Evolutionary conservation across 2,329 filamentous ascomycete species (phyloP).

Genomic region (Aaosphaeria pasadenensis): DNA sequence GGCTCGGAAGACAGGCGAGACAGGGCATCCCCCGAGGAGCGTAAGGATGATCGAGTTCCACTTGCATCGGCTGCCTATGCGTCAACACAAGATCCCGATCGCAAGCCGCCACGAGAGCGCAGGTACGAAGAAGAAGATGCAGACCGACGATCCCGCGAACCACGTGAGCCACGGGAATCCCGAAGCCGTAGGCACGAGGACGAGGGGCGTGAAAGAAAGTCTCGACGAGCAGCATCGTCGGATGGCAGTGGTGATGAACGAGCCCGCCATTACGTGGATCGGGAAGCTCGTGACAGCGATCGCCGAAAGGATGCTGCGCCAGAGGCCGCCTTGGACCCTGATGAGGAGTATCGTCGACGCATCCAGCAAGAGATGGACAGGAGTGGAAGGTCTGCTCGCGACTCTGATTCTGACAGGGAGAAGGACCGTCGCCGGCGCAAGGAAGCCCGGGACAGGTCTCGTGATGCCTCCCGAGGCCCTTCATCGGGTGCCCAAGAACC

Average conservation of each 20-base stretch:
- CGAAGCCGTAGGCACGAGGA: conserved; percentile 24
- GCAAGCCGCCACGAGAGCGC: conserved; percentile 4
- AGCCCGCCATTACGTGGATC: conserved; percentile 36
- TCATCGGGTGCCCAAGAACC: conserved; percentile 15
- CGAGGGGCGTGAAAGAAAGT: conserved; percentile 24
- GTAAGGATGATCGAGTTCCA: conserved; percentile 10
- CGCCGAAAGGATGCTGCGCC: conserved; percentile 29
- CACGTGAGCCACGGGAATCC: too few relatives aligned
- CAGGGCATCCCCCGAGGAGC: not conserved
- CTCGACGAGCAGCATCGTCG: conserved; percentile 24
- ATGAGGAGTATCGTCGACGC: conserved; percentile 51
- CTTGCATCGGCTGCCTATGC: conserved; percentile 10
- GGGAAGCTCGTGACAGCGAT: conserved; percentile 31
- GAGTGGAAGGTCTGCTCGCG: conserved; percentile 16
- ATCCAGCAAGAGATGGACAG: conserved; percentile 45
- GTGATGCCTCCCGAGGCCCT: conserved; percentile 20
- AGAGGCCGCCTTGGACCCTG: conserved; percentile 40
- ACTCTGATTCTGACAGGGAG: conserved; percentile 33
- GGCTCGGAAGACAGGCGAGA: conserved; percentile 7
- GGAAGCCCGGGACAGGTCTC: conserved; percentile 28
- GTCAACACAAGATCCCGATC: conserved; percentile 13
- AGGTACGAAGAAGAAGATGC: conserved; percentile 32
- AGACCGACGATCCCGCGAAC: conserved; percentile 17
- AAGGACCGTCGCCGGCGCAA: conserved; percentile 31
- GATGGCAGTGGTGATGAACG: conserved; percentile 35